Percentiles rank a stretch among this genome's conserved stretches.
These are phyloP conservation scores for Nissolia schottii DNA, from an alignment of 306 rosid genomes.

Conservation along the genomic window DNA sequence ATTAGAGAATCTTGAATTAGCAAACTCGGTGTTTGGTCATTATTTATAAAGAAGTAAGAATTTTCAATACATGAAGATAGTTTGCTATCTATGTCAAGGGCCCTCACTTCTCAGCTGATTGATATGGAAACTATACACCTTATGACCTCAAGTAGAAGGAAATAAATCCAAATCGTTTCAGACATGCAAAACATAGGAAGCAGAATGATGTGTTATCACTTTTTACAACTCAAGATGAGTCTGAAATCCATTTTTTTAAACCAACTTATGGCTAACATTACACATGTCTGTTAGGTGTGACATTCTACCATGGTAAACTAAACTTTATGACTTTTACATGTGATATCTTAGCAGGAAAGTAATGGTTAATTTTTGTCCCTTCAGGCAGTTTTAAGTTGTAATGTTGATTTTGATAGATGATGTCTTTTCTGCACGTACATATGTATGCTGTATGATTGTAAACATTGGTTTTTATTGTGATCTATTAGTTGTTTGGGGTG, in stretches of 20 bases:
- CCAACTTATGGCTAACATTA: background rate
- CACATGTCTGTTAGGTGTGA: background rate
- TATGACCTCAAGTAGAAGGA: background rate
- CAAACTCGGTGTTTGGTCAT: background rate
- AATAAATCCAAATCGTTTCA: background rate
- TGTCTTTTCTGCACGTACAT: too few relatives aligned
- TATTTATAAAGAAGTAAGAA: background rate
- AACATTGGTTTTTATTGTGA: too few relatives aligned
- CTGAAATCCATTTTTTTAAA: background rate
- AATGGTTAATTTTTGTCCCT: too few relatives aligned
- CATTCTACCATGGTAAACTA: background rate
- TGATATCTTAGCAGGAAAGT: background rate
- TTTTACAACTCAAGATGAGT: background rate
- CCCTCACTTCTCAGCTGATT: background rate
- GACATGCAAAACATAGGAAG: background rate
- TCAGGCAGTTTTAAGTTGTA: background rate
- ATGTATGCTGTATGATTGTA: too few relatives aligned
- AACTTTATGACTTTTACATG: background rate
- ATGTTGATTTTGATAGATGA: background rate
- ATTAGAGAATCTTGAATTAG: background rate
- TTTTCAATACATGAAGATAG: too few relatives aligned
- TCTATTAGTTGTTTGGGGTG: constrained; percentile 2
- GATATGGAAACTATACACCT: background rate
- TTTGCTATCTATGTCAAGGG: background rate
- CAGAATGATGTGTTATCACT: background rate